These are phyloP conservation scores for Candida saitoana DNA, from an alignment of 805 yeast species.

Conservation along the genomic window DNA sequence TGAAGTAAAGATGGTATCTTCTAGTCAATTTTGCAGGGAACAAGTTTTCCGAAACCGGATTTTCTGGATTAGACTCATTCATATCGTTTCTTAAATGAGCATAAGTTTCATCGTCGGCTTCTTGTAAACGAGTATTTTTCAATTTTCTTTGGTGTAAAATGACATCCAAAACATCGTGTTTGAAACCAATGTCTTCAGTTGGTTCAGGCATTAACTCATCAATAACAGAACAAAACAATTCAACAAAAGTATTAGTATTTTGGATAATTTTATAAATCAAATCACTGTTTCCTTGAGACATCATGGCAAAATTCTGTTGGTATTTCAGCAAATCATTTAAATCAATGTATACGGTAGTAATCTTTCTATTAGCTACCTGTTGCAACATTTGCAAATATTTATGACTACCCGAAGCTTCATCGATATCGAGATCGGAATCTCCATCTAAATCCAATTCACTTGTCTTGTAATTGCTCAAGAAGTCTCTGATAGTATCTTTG, in stretches of 20 bases:
- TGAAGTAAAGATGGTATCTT: slow-evolving; percentile 81
- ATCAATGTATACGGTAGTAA: slow-evolving; percentile 64
- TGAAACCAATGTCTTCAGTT: slow-evolving; percentile 70
- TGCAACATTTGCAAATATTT: slow-evolving; percentile 78
- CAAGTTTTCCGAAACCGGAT: slow-evolving; percentile 19
- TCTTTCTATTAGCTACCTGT: slow-evolving; percentile 78
- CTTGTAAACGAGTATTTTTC: slow-evolving; percentile 69
- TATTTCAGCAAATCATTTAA: slow-evolving; percentile 78
- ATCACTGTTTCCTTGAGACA: slow-evolving; percentile 13
- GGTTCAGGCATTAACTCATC: slow-evolving; percentile 87
- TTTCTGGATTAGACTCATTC: slow-evolving; percentile 4
- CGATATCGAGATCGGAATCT: slow-evolving; percentile 18
- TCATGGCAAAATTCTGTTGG: slow-evolving; percentile 10
- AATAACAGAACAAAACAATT: slow-evolving; percentile 66
- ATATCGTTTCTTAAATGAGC: slow-evolving; percentile 38
- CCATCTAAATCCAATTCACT: slow-evolving; percentile 16
- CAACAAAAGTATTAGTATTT: slow-evolving; percentile 77
- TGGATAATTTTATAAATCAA: slow-evolving; percentile 58
- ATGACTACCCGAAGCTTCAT: slow-evolving; percentile 12
- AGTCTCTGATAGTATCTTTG: slow-evolving; percentile 54
- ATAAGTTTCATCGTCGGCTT: slow-evolving; percentile 62
- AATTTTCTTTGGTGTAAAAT: slow-evolving; percentile 85
- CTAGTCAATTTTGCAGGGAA: slow-evolving; percentile 87
- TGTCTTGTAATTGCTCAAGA: slow-evolving; percentile 62
- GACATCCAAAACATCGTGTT: slow-evolving; percentile 90